Percentiles rank a stretch among this genome's conserved stretches.
phyloP scores from a whole-genome alignment of 2,329 filamentous ascomycete species.

The Lachnum nothofagi region DNA sequence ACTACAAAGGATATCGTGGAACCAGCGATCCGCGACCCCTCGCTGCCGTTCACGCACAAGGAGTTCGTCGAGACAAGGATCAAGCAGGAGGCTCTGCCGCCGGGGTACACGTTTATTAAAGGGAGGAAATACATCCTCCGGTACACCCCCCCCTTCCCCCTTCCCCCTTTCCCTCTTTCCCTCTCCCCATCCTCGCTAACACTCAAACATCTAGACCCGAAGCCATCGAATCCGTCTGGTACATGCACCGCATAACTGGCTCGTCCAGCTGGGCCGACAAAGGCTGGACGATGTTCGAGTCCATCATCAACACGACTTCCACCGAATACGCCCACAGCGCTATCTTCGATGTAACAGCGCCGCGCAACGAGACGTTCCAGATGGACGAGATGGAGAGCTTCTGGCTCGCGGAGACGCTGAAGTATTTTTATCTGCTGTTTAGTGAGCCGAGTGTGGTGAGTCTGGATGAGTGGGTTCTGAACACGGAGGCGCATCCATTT shows the following conservation, averaged over 20 bases:
- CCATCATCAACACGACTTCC: slow-evolving; percentile 61
- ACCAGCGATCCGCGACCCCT: slow-evolving; percentile 18
- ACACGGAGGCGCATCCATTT: slow-evolving; percentile 33
- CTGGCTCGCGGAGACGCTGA: slow-evolving; percentile 61
- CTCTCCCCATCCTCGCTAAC: slow-evolving; percentile 16
- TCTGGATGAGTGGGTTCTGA: slow-evolving; percentile 59
- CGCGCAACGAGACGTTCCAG: slow-evolving; percentile 36
- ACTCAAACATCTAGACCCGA: slow-evolving; percentile 54
- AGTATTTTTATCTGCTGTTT: slow-evolving; percentile 83
- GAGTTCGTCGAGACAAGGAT: slow-evolving; percentile 49
- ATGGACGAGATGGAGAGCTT: slow-evolving; percentile 75
- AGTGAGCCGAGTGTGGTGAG: slow-evolving; percentile 55
- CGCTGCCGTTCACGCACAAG: slow-evolving; percentile 41
- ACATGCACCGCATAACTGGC: slow-evolving; percentile 85
- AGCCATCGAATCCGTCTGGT: slow-evolving; percentile 82
- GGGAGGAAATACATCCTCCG: slow-evolving; percentile 55
- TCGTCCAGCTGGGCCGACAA: slow-evolving; percentile 70
- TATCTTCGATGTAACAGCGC: slow-evolving; percentile 55
- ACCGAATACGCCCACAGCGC: slow-evolving; percentile 66
- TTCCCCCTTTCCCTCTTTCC: slow-evolving; percentile 3
- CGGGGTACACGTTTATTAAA: slow-evolving; percentile 46
- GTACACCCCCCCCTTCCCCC: slow-evolving; percentile 39
- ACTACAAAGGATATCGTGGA: background rate
- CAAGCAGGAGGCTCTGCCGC: slow-evolving; percentile 40
- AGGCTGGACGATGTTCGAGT: slow-evolving; percentile 80